Conservation (phyloP, 257 asterid species). For the Avicennia marina region DNA sequence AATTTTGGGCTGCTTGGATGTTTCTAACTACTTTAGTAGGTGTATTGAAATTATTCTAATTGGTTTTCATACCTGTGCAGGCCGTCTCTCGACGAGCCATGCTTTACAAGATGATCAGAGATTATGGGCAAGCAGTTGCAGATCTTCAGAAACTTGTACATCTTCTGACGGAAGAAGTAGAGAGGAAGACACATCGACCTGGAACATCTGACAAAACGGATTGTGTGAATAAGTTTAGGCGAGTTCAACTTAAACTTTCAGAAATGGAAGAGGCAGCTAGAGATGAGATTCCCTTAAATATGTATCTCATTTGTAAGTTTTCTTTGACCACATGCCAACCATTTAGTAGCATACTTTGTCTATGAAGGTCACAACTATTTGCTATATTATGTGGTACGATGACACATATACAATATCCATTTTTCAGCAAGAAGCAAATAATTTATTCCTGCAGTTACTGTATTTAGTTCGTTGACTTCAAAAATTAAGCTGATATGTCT, state of each 20-base stretch:
- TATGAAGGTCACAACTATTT: conserved; percentile 1
- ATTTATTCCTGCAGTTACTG: neutral
- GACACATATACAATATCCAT: too few relatives aligned
- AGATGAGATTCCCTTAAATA: conserved; percentile 70
- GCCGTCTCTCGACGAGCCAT: conserved; percentile 88
- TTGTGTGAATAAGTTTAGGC: conserved; percentile 58
- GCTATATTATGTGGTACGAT: neutral
- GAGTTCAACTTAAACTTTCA: conserved; percentile 58
- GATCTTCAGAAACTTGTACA: conserved; percentile 72
- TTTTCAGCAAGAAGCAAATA: neutral
- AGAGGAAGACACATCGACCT: conserved; percentile 43
- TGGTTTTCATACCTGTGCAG: conserved; percentile 31
- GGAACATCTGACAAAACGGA: conserved; percentile 50
- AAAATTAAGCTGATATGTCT: neutral
- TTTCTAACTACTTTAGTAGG: too few relatives aligned
- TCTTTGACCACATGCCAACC: neutral
- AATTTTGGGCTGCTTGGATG: too few relatives aligned
- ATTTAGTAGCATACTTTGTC: neutral
- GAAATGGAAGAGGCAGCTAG: conserved; percentile 75
- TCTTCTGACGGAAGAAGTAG: conserved; percentile 61
- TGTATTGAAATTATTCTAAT: neutral
- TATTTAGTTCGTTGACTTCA: neutral
- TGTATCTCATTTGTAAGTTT: conserved; percentile 95
- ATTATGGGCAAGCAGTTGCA: conserved; percentile 73
- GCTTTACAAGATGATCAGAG: conserved; percentile 81